Conservation (phyloP, 202 grass and related monocot species). For the Schoenoplectus tabernaemontani region DNA sequence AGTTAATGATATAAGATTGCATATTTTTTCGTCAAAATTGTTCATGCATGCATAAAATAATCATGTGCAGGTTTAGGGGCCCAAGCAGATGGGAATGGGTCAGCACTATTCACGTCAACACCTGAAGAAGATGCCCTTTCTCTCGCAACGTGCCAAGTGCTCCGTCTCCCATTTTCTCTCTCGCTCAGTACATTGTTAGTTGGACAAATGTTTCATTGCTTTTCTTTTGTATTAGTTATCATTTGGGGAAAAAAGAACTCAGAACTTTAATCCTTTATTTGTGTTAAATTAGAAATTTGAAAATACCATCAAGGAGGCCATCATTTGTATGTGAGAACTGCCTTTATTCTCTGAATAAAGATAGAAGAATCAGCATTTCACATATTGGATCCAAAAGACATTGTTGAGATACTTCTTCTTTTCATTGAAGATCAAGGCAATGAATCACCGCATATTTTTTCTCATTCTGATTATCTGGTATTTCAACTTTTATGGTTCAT, state of each 20-base stretch:
- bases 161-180: too few species aligned
- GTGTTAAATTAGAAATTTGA: constrained; percentile 59
- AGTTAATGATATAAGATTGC: too few species aligned
- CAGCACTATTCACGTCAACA: too few species aligned
- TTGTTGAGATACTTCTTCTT: constrained; percentile 70
- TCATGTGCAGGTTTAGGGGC: too few species aligned
- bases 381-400: constrained; percentile 76
- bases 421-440: constrained; percentile 68
- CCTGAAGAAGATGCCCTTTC: too few species aligned
- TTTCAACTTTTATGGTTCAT: not conserved
- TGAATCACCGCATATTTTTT: constrained; percentile 23
- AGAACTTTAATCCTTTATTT: not conserved
- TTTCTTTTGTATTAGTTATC: not conserved
- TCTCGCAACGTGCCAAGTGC: too few species aligned
- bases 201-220: not conserved
- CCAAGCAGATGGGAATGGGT: too few species aligned
- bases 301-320: constrained; percentile 70
- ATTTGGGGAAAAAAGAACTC: not conserved
- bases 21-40: too few species aligned
- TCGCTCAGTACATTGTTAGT: not conserved
- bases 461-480: constrained; percentile 31
- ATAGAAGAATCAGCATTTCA: constrained; percentile 83
- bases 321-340: constrained; percentile 94
- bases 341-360: constrained; percentile 71
- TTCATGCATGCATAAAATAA: too few species aligned